phyloP scores from a whole-genome alignment of 1,284 basidiomycete species.

The Naganishia liquefaciens region DNA sequence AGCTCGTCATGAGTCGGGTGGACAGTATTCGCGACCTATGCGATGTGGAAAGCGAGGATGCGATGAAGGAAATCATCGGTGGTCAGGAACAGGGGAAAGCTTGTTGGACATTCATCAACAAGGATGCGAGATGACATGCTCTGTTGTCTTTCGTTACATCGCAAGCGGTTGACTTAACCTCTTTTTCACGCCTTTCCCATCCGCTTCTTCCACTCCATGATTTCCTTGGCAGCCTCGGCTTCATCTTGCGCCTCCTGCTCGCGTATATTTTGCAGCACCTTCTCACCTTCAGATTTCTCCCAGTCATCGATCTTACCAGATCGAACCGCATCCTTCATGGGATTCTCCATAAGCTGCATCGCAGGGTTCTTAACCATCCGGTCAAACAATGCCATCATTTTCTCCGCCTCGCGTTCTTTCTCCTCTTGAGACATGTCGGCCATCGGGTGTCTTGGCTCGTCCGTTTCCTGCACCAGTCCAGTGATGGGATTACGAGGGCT shows the following conservation, averaged over 20 bases:
- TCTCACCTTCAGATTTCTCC: slow-evolving; percentile 41
- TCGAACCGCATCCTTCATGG: slow-evolving; percentile 68
- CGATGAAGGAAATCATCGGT: slow-evolving; percentile 29
- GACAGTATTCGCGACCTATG: slow-evolving; percentile 75
- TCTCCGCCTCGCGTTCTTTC: slow-evolving; percentile 86
- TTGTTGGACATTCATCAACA: slow-evolving; percentile 18
- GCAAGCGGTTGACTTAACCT: too few species aligned
- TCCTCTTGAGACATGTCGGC: slow-evolving; percentile 83
- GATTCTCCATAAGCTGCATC: slow-evolving; percentile 57
- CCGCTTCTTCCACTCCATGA: slow-evolving; percentile 45
- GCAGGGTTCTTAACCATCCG: slow-evolving; percentile 69
- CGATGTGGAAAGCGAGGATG: slow-evolving; percentile 59
- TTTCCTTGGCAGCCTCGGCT: slow-evolving; percentile 45
- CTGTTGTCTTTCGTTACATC: too few species aligned
- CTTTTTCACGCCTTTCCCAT: too few species aligned
- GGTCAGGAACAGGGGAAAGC: slow-evolving; percentile 30
- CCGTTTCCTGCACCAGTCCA: slow-evolving; percentile 14
- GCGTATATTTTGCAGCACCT: slow-evolving; percentile 37
- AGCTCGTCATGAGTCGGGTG: slow-evolving; percentile 79
- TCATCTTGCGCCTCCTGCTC: slow-evolving; percentile 47
- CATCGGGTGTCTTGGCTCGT: slow-evolving; percentile 29
- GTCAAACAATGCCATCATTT: slow-evolving; percentile 84
- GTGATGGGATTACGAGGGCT: slow-evolving; percentile 31
- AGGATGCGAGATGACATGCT: background rate
- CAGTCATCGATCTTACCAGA: slow-evolving; percentile 56